Evolutionary conservation across 768 basidiomycete species (phyloP), one percentile per base, ranked within the genome.

Genomic region (Boletus bicolor): DNA sequence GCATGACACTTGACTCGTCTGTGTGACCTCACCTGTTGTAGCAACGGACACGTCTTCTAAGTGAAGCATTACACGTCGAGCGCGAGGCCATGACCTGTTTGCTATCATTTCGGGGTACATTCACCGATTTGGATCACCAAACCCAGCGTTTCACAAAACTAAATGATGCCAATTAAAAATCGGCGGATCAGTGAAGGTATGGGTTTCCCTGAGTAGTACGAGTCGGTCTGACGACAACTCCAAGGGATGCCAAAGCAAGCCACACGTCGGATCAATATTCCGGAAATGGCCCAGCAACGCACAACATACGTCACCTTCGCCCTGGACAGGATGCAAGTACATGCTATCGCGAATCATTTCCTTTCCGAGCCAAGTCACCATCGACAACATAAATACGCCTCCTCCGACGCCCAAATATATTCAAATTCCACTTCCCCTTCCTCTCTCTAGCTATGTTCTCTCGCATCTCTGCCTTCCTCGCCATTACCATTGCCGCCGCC

Each of bases 331-430:
- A 44, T 48, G 32, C 12, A 45, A 58, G 21, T n/a, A n/a, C 43
- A 37, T 42, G 14, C 39, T 43, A 35, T 52, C 17, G 49, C 50
- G 38, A 36, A 41, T 52, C 43, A 54, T 49, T 59, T 48, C 57
- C 61, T 66, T 66, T 60, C 56, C 46, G 24, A 51, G 56, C 17
- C 37, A 28, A 24, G 19, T 34, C n/a, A 10, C 30, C 48, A 7
- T 49, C 35, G 45, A 60, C 53, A 12, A 51, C 59, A 63, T 67
- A 68, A 67, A 67, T 68, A 65, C 64, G 19, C 53, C 35, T n/a
- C 12, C 45, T 11, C 26, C 35, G 11, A n/a, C 37, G 21, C 52
- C 15, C 30, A 35, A 39, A 17, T 28, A 3, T 37, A 45, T 44
- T 28, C 44, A 34, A 51, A 1, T 28, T 24, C 28, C 19, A 12